These are phyloP conservation scores for Cyclanthera cordifolia DNA, from an alignment of 306 rosid genomes.

Conservation along the genomic window DNA sequence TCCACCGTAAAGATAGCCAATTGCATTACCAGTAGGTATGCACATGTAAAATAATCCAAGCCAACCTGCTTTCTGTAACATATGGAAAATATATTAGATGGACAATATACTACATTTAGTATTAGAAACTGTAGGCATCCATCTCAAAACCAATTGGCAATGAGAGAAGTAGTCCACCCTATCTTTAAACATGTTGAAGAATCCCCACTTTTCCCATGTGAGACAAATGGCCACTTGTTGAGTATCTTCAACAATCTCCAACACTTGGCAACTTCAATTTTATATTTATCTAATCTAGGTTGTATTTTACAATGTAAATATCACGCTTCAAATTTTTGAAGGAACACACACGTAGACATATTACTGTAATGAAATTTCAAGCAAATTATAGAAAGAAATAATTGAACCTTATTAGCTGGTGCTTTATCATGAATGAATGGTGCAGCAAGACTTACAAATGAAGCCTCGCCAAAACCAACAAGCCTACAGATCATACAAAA, in stretches of 20 bases:
- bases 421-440: conserved; percentile 91
- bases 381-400: conserved; percentile 6
- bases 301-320: not conserved
- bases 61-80: conserved; percentile 66
- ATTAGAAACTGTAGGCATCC: no score
- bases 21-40: conserved; percentile 69
- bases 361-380: not conserved
- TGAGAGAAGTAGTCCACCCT: no score
- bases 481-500: conserved; percentile 34
- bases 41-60: conserved; percentile 72
- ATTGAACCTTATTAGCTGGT: conserved; percentile 56
- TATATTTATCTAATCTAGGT: not conserved
- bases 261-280: not conserved
- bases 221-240: no score
- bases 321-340: not conserved
- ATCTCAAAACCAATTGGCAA: no score
- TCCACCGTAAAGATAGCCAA: conserved; percentile 80
- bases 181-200: no score
- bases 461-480: conserved; percentile 91
- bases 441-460: conserved; percentile 87
- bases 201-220: no score
- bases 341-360: not conserved
- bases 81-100: conserved; percentile 16
- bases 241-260: no score
- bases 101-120: not conserved